These are phyloP conservation scores for Zizania palustris DNA, from an alignment of 202 grass and related monocot genomes.

Conservation along the genomic window DNA sequence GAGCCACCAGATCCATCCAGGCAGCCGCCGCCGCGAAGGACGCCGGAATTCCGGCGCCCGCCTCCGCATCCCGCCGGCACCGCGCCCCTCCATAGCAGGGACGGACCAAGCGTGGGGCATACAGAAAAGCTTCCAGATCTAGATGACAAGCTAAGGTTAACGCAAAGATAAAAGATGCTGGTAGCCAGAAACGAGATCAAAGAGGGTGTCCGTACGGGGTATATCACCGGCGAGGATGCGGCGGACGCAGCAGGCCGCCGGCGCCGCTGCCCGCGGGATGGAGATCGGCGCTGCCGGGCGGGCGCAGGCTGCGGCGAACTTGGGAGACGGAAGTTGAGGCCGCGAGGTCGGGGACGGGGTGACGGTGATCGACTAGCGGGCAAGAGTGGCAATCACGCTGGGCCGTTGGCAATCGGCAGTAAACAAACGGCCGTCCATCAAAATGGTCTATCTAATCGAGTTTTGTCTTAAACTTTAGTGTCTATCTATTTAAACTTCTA, in stretches of 20 bases:
- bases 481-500: too few species aligned
- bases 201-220: not conserved
- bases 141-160: not conserved
- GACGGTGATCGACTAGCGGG: not conserved
- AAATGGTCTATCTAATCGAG: too few species aligned
- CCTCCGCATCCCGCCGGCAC: not conserved
- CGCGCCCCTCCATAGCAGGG: too few species aligned
- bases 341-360: too few species aligned
- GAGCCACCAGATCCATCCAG: conserved; percentile 91
- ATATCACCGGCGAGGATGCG: not conserved
- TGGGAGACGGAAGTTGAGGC: not conserved
- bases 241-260: not conserved
- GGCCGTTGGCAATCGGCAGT: not conserved
- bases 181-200: not conserved
- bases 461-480: too few species aligned
- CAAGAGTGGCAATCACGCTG: not conserved
- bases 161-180: not conserved
- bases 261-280: not conserved
- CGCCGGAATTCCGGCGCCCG: conserved; percentile 76
- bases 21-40: conserved; percentile 59
- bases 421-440: too few species aligned
- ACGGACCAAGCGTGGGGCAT: too few species aligned
- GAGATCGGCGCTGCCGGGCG: not conserved
- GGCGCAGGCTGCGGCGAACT: not conserved
- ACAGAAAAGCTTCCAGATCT: not conserved